Percentiles rank a stretch among this genome's conserved stretches.
These are phyloP conservation scores for Lachancea quebecensis DNA, from an alignment of 805 yeast genomes.

Conservation along the genomic window DNA sequence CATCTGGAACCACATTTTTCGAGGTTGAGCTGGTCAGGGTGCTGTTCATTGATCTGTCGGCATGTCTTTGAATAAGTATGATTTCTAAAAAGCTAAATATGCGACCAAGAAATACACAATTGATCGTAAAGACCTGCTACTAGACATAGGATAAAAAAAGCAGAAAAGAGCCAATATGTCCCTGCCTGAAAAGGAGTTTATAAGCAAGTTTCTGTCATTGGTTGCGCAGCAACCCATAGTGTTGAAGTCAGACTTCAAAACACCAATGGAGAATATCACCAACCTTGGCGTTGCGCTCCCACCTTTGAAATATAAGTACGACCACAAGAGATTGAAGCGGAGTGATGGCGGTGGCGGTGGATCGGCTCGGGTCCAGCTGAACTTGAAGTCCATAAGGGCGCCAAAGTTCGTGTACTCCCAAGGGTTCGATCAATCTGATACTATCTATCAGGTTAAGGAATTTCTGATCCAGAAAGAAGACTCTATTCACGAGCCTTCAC, in stretches of 20 bases:
- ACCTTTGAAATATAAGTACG: constrained; percentile 36
- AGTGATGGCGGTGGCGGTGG: constrained; percentile 21
- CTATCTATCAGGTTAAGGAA: constrained; percentile 32
- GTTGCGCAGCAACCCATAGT: constrained; percentile 38
- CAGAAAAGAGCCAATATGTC: not conserved
- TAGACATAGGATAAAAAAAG: not conserved
- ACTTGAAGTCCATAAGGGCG: constrained; percentile 60
- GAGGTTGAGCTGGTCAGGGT: constrained; percentile 13
- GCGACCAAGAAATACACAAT: too few species aligned
- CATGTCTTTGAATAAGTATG: not conserved
- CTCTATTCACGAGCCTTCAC: constrained; percentile 31
- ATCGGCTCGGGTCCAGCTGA: constrained; percentile 1
- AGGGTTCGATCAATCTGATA: constrained; percentile 22
- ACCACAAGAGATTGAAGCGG: constrained; percentile 16
- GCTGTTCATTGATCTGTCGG: constrained; percentile 4
- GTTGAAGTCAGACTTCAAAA: constrained; percentile 23
- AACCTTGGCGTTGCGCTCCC: constrained; percentile 45
- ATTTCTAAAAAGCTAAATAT: not conserved
- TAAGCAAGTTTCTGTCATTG: constrained; percentile 42
- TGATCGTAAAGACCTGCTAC: too few species aligned
- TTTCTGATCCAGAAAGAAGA: constrained; percentile 22
- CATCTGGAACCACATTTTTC: constrained; percentile 13
- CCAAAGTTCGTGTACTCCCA: constrained; percentile 51
- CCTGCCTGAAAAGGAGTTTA: constrained; percentile 39
- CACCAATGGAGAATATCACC: constrained; percentile 29